Evolutionary conservation across 2,329 filamentous ascomycete genomes (phyloP).

Genomic region (Pseudocercospora ulei): DNA sequence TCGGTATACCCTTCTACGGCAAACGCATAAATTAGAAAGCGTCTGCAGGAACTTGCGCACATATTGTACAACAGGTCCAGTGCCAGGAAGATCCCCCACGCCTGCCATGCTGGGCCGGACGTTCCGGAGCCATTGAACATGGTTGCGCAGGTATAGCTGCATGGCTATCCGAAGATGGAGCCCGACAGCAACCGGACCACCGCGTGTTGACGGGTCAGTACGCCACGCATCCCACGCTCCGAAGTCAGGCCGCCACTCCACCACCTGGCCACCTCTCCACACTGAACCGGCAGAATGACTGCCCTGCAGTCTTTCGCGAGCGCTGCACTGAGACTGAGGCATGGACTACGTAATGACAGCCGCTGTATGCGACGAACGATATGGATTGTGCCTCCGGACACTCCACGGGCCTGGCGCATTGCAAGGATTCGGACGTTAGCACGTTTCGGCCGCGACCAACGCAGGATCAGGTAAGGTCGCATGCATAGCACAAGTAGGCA

Average conservation of each 20-base stretch:
- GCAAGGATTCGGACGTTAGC: conserved; percentile 1
- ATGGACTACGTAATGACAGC: neutral
- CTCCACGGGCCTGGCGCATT: neutral
- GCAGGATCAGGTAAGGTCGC: conserved; percentile 20
- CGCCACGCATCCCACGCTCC: conserved; percentile 3
- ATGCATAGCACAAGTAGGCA: conserved; percentile 16
- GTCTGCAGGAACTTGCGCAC: conserved; percentile 7
- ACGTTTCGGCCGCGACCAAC: conserved; percentile 1
- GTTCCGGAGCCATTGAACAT: conserved; percentile 4
- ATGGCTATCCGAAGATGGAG: neutral
- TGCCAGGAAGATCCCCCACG: conserved; percentile 3
- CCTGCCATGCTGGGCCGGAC: neutral
- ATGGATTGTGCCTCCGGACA: neutral
- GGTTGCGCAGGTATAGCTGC: conserved; percentile 6
- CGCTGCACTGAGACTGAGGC: conserved; percentile 3
- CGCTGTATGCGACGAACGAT: conserved; percentile 5
- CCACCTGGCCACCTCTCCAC: conserved; percentile 6
- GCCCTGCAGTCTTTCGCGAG: neutral
- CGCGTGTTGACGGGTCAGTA: conserved; percentile 3
- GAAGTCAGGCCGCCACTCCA: neutral
- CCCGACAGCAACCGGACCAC: conserved; percentile 1
- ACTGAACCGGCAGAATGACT: conserved; percentile 3
- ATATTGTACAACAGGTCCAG: conserved; percentile 6
- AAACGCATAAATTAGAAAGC: conserved; percentile 49
- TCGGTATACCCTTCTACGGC: conserved; percentile 75